These are phyloP conservation scores for Phyllosticta citriasiana DNA, from an alignment of 2,329 filamentous ascomycete species.

Conservation along the genomic window DNA sequence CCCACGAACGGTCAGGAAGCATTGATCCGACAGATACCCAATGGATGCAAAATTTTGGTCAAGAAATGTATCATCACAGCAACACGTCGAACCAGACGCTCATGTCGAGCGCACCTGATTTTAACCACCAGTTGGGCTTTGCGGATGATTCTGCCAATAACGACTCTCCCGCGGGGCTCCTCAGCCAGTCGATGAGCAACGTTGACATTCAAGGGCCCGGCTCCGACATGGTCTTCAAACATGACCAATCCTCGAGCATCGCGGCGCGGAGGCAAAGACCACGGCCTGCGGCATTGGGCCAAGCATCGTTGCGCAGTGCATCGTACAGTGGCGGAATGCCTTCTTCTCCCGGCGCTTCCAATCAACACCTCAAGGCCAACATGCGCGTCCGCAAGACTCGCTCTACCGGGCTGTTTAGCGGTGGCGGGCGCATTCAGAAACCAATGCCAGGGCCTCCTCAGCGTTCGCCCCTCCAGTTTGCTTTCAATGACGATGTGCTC, in stretches of 20 bases:
- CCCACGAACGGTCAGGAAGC: not conserved
- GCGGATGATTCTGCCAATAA: constrained; percentile 21
- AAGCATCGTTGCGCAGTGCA: constrained; percentile 30
- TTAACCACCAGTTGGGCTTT: constrained; percentile 21
- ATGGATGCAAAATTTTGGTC: constrained; percentile 16
- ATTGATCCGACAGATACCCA: not conserved
- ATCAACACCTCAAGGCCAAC: constrained; percentile 16
- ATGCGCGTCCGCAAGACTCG: constrained; percentile 38
- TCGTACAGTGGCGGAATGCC: constrained; percentile 33
- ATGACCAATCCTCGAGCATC: constrained; percentile 30
- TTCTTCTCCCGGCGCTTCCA: constrained; percentile 25
- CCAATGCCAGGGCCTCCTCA: constrained; percentile 34
- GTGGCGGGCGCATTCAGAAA: constrained; percentile 40
- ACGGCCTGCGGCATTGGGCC: constrained; percentile 30
- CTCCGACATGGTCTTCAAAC: constrained; percentile 24
- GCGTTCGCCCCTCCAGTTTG: constrained; percentile 37
- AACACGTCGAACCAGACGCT: constrained; percentile 28
- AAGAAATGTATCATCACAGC: constrained; percentile 26
- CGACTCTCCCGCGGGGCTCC: constrained; percentile 29
- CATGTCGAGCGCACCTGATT: constrained; percentile 23
- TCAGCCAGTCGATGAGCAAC: constrained; percentile 29
- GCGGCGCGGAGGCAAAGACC: constrained; percentile 31
- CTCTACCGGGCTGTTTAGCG: constrained; percentile 36
- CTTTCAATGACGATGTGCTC: constrained; percentile 38
- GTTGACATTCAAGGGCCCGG: constrained; percentile 26